Percentiles rank a stretch among this genome's conserved stretches.
Evolutionary conservation across 192 early-diverging fungal genomes (phyloP).

Genomic region (Podila verticillata): DNA sequence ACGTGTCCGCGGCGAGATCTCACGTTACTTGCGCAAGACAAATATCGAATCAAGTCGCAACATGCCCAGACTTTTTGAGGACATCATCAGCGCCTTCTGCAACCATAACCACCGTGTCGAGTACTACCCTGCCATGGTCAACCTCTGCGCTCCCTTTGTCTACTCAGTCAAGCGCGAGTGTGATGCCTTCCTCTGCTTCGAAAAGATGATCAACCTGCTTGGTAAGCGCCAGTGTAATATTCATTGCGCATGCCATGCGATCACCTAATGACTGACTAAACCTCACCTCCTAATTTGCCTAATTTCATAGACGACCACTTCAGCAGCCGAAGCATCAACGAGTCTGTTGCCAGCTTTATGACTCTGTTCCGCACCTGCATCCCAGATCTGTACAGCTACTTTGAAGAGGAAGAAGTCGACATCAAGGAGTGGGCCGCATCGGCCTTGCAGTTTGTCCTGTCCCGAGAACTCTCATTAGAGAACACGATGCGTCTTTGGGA

Average conservation of each 20-base stretch:
- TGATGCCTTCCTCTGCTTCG: constrained; percentile 87
- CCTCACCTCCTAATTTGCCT: neutral
- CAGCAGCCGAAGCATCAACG: constrained; percentile 69
- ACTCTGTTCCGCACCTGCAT: constrained; percentile 84
- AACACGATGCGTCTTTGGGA: constrained; percentile 88
- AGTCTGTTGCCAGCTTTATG: constrained; percentile 86
- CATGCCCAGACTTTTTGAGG: constrained; percentile 69
- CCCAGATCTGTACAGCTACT: constrained; percentile 92
- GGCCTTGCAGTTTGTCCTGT: constrained; percentile 83
- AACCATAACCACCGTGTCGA: constrained; percentile 80
- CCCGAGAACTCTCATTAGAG: constrained; percentile 85
- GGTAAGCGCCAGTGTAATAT: too few species aligned
- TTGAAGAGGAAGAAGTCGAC: constrained; percentile 95
- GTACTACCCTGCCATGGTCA: constrained; percentile 79
- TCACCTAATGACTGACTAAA: neutral
- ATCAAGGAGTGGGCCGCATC: constrained; percentile 87
- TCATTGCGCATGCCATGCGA: too few species aligned
- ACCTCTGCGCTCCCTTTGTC: constrained; percentile 86
- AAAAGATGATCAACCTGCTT: constrained; percentile 75
- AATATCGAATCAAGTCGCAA: constrained; percentile 57
- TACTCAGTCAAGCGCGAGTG: constrained; percentile 75
- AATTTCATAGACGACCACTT: constrained; percentile 72
- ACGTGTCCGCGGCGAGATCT: constrained; percentile 82
- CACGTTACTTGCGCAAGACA: constrained; percentile 69
- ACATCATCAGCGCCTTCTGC: constrained; percentile 88